Conservation (phyloP, 352 stramenopile genomes). For the Thraustochytrium sp. region DNA sequence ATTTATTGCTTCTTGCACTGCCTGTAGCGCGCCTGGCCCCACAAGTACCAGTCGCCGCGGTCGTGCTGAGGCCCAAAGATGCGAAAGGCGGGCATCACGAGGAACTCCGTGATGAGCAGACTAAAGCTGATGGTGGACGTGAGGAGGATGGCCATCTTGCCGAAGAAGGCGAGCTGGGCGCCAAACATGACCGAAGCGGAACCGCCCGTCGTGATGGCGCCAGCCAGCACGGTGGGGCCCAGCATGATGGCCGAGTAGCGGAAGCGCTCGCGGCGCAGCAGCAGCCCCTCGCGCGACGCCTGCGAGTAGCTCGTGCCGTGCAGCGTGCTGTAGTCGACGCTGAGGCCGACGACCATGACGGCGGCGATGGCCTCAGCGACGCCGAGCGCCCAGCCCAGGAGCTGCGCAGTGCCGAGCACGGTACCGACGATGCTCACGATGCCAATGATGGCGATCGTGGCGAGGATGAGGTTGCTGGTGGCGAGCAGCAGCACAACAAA, state of each 20-base stretch:
- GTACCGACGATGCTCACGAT: conserved; percentile 49
- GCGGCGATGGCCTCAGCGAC: conserved; percentile 49
- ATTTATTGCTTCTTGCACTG: no score
- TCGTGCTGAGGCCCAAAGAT: not conserved
- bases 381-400: conserved; percentile 51
- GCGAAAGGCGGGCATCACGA: conserved; percentile 12
- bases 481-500: conserved; percentile 48
- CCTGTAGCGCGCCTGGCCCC: not conserved
- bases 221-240: conserved; percentile 50
- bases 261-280: conserved; percentile 42
- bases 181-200: conserved; percentile 47
- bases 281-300: conserved; percentile 25
- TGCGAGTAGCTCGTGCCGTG: conserved; percentile 50
- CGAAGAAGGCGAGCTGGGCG: conserved; percentile 51
- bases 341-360: conserved; percentile 53
- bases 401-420: conserved; percentile 48
- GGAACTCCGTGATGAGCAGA: conserved; percentile 26
- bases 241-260: conserved; percentile 46
- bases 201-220: conserved; percentile 51
- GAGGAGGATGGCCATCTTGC: conserved; percentile 52
- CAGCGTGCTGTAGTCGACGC: conserved; percentile 53
- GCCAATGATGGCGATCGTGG: conserved; percentile 47
- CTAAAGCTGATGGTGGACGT: conserved; percentile 46
- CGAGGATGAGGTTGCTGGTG: conserved; percentile 50
- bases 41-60: not conserved